Conservation (phyloP, 768 basidiomycete species). For the Lactarius trivialis region DNA sequence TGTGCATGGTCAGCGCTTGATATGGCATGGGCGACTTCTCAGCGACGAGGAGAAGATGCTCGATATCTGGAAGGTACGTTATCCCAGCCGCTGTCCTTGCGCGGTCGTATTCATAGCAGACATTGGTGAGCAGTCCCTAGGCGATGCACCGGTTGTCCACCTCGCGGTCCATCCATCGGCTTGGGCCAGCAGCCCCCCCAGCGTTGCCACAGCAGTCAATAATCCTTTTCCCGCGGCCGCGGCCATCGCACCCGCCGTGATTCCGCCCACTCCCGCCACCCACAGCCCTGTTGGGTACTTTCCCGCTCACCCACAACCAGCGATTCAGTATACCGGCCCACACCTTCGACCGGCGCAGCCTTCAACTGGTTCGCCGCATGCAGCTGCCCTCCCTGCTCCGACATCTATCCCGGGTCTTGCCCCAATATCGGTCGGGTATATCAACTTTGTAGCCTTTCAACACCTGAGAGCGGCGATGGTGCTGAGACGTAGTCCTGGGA, state of each 20-base stretch:
- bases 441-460: conserved; percentile 14
- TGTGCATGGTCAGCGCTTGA: conserved; percentile 66
- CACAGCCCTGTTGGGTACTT: background rate
- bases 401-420: conserved; percentile 14
- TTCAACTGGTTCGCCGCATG: background rate
- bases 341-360: conserved; percentile 2
- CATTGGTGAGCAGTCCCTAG: conserved; percentile 36
- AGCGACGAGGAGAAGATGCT: conserved; percentile 57
- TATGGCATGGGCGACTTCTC: conserved; percentile 67
- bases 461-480: conserved; percentile 8
- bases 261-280: background rate
- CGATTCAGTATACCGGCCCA: background rate
- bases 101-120: background rate
- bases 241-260: background rate
- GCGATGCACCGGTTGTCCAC: conserved; percentile 59
- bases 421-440: conserved; percentile 17
- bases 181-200: conserved; percentile 55
- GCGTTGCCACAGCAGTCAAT: conserved; percentile 23
- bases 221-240: conserved; percentile 11
- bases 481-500: conserved; percentile 24
- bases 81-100: background rate
- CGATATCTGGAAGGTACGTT: conserved; percentile 63
- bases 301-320: background rate
- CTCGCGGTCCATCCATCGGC: conserved; percentile 76
- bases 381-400: background rate